Percentiles rank a stretch among this genome's conserved stretches.
Evolutionary conservation across 2,329 filamentous ascomycete species (phyloP).

Genomic region (Penicillium sp.): DNA sequence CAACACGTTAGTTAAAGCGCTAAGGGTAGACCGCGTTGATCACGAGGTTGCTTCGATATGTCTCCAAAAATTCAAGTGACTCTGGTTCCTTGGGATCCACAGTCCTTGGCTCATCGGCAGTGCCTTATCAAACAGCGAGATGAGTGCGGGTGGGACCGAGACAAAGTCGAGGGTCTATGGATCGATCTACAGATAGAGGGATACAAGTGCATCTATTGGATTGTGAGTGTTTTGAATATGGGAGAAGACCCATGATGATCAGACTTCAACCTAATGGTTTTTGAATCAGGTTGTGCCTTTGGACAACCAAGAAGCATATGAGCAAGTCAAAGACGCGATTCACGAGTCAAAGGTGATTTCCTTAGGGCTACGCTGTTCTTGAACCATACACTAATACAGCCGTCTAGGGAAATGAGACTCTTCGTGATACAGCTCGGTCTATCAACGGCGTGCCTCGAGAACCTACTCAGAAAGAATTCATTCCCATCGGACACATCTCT

Average conservation of each 20-base stretch:
- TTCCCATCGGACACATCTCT: slow-evolving; percentile 27
- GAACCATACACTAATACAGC: neutral
- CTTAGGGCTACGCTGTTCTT: neutral
- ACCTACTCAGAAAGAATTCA: slow-evolving; percentile 15
- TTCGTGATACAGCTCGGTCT: slow-evolving; percentile 20
- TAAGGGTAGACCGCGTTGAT: too few species aligned
- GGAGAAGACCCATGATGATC: neutral
- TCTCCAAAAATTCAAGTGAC: slow-evolving; percentile 1
- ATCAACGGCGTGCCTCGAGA: slow-evolving; percentile 19
- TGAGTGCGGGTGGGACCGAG: slow-evolving; percentile 24
- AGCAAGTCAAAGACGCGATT: neutral
- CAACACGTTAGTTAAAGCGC: neutral
- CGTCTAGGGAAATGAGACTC: slow-evolving; percentile 1
- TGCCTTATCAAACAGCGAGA: slow-evolving; percentile 20
- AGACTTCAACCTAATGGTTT: neutral
- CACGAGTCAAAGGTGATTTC: neutral
- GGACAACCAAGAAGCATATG: neutral
- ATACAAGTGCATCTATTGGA: slow-evolving; percentile 27
- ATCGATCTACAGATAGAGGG: slow-evolving; percentile 16
- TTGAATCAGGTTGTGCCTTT: neutral
- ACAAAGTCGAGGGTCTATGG: slow-evolving; percentile 22
- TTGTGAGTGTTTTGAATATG: slow-evolving; percentile 13
- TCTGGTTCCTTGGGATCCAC: slow-evolving; percentile 24
- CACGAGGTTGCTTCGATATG: slow-evolving; percentile 2
- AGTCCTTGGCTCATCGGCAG: slow-evolving; percentile 14